Evolutionary conservation across 768 basidiomycete genomes (phyloP).

Genomic region (Psilocybe subaeruginosa): DNA sequence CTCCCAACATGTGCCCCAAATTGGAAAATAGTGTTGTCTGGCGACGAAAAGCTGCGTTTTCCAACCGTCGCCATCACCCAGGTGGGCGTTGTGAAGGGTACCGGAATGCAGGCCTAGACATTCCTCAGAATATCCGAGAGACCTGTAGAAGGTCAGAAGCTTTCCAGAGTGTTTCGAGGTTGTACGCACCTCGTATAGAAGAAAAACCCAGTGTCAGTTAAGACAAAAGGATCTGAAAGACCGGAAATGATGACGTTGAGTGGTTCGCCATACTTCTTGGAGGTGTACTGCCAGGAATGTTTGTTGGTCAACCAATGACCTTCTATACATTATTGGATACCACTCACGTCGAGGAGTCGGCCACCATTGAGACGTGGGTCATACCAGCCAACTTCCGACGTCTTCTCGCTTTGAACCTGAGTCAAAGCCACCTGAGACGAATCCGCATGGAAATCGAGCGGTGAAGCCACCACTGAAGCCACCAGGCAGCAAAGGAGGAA

Average conservation of each 20-base stretch:
- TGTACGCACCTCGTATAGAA: conserved; percentile 63
- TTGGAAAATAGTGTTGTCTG: conserved; percentile 76
- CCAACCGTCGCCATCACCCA: conserved; percentile 80
- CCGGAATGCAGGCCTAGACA: conserved; percentile 83
- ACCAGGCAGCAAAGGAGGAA: conserved; percentile 23
- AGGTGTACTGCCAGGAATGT: conserved; percentile 55
- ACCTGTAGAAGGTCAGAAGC: conserved; percentile 39
- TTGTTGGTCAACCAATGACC: conserved; percentile 1
- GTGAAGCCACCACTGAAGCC: conserved; percentile 18
- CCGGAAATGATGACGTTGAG: conserved; percentile 84
- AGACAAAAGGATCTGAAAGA: conserved; percentile 76
- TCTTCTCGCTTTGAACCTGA: conserved; percentile 1
- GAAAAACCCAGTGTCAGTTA: conserved; percentile 73
- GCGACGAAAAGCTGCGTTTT: conserved; percentile 72
- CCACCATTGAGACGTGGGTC: conserved; percentile 81
- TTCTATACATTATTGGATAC: not conserved
- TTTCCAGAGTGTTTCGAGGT: not conserved
- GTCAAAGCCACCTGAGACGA: conserved; percentile 19
- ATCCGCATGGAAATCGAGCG: conserved; percentile 15
- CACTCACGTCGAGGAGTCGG: conserved; percentile 73
- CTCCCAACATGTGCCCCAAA: conserved; percentile 90
- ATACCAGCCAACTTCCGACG: conserved; percentile 39
- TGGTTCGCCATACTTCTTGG: conserved; percentile 71
- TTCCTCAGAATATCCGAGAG: conserved; percentile 82
- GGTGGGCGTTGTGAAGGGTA: conserved; percentile 73